These are phyloP conservation scores for Trichocomaceae sp. DNA, from an alignment of 2,329 filamentous ascomycete species.

Conservation along the genomic window DNA sequence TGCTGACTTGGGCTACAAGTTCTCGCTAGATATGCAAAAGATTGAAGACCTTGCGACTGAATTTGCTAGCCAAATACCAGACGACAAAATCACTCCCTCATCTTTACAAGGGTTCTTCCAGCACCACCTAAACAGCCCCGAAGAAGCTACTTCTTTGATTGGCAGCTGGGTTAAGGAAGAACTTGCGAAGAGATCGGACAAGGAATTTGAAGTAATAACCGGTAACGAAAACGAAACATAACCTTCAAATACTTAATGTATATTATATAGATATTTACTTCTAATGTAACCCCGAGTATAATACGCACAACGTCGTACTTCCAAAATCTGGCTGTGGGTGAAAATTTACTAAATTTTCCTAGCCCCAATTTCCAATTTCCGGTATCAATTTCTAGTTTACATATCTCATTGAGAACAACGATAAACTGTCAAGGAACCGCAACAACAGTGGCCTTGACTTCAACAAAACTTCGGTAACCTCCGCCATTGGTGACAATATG, in stretches of 20 bases:
- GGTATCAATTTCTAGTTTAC: too few relatives aligned
- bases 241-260: not conserved
- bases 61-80: slow-evolving; percentile 43
- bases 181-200: slow-evolving; percentile 19
- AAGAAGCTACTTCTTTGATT: slow-evolving; percentile 39
- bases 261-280: not conserved
- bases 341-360: too few relatives aligned
- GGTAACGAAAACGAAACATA: not conserved
- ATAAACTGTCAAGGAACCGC: too few relatives aligned
- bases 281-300: not conserved
- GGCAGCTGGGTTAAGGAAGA: slow-evolving; percentile 36
- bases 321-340: not conserved
- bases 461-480: too few relatives aligned
- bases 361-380: too few relatives aligned
- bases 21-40: slow-evolving; percentile 16
- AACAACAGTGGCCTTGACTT: too few relatives aligned
- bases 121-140: slow-evolving; percentile 44
- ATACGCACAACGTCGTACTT: not conserved
- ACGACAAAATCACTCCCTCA: slow-evolving; percentile 45
- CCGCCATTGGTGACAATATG: too few relatives aligned
- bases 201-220: slow-evolving; percentile 9
- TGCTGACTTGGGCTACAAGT: slow-evolving; percentile 16
- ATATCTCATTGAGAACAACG: too few relatives aligned
- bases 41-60: slow-evolving; percentile 37
- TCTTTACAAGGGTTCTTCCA: slow-evolving; percentile 50